Evolutionary conservation across 1,284 basidiomycete species (phyloP).

Genomic region (Pascua sp.): DNA sequence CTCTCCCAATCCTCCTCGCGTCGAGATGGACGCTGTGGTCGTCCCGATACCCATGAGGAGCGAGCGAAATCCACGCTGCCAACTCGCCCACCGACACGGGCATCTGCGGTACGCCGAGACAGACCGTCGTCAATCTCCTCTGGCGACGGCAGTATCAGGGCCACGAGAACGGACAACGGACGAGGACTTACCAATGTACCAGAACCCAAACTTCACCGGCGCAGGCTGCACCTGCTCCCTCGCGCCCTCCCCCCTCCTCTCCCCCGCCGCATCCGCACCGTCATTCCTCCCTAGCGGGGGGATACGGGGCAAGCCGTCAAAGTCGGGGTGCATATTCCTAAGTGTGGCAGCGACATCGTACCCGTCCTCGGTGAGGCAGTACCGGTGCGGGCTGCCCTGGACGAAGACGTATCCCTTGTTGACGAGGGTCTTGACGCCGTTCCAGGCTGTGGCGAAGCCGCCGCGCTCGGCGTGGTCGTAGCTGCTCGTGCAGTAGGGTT

Average conservation of each 20-base stretch:
- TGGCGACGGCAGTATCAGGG: too few relatives aligned
- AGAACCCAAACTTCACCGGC: constrained; percentile 36
- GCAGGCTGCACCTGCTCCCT: background rate
- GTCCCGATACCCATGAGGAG: too few relatives aligned
- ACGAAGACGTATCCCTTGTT: constrained; percentile 42
- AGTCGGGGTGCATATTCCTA: constrained; percentile 32
- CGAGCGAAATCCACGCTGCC: too few relatives aligned
- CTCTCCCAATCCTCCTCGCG: too few relatives aligned
- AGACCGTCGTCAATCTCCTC: too few relatives aligned
- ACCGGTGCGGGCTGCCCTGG: constrained; percentile 43
- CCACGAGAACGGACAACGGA: too few relatives aligned
- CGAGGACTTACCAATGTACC: constrained; percentile 42
- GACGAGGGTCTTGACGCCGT: constrained; percentile 43
- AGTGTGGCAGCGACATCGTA: constrained; percentile 40
- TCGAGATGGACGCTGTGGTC: too few relatives aligned
- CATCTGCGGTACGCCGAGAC: too few relatives aligned
- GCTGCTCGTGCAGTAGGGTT: constrained; percentile 37
- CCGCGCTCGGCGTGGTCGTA: constrained; percentile 44
- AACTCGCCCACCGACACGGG: too few relatives aligned
- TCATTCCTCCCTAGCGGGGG: background rate
- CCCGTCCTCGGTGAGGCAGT: constrained; percentile 45
- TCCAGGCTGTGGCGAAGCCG: constrained; percentile 44
- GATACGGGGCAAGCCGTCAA: constrained; percentile 25
- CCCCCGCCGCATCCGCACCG: background rate
- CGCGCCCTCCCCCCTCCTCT: too few relatives aligned